phyloP scores from a whole-genome alignment of 202 grass and related monocot genomes.

The Dendrocalamus latiflorus region DNA sequence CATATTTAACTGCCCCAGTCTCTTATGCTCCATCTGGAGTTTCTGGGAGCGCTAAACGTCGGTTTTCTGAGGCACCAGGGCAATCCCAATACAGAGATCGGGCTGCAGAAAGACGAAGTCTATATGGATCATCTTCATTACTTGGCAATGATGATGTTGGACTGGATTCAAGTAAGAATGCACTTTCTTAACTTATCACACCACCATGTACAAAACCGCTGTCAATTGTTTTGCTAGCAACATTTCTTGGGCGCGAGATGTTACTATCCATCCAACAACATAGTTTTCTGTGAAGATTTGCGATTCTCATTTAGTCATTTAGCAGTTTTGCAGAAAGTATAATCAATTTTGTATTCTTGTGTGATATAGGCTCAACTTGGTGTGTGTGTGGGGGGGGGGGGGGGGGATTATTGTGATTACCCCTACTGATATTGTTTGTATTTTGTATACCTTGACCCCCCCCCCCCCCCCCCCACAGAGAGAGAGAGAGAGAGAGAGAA shows the following conservation, averaged over 20 bases:
- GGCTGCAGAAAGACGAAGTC: constrained; percentile 87
- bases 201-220: too few species aligned
- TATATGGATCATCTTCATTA: constrained; percentile 72
- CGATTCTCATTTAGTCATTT: neutral
- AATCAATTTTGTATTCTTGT: neutral
- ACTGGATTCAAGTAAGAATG: too few species aligned
- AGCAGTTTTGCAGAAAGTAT: neutral
- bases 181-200: too few species aligned
- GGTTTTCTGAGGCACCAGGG: constrained; percentile 87
- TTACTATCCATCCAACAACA: neutral
- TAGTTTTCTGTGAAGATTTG: neutral
- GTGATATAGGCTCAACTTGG: neutral
- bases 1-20: constrained; percentile 57
- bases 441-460: constrained; percentile 11
- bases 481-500: too few species aligned
- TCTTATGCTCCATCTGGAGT: constrained; percentile 55
- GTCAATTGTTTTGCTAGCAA: too few species aligned
- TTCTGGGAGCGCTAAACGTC: constrained; percentile 65
- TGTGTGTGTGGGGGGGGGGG: too few species aligned
- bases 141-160: too few species aligned
- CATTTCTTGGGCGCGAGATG: neutral
- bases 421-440: neutral
- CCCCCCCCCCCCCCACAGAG: too few species aligned
- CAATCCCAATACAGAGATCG: constrained; percentile 87
- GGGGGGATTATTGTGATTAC: neutral